These are phyloP conservation scores for Trichodelitschia bisporula DNA, from an alignment of 495 filamentous ascomycete genomes.

Conservation along the genomic window DNA sequence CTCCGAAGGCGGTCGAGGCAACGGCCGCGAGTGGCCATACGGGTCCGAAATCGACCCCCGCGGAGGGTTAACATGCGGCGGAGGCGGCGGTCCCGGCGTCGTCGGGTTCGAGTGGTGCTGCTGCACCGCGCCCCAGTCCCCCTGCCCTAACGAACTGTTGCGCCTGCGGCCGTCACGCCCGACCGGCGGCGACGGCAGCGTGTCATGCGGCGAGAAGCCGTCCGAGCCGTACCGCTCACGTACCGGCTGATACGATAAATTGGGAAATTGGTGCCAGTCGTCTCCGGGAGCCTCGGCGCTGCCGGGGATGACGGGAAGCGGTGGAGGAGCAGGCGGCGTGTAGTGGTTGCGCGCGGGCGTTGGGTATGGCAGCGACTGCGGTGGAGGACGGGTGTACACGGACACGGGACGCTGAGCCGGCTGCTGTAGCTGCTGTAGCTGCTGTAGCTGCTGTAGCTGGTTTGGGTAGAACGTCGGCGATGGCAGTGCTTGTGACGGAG, in stretches of 20 bases:
- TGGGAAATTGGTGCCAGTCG: constrained; percentile 3
- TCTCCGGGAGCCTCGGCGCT: constrained; percentile 1
- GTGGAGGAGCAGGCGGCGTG: constrained; percentile 9
- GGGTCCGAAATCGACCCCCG: constrained; percentile 26
- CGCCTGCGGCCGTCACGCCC: constrained; percentile 1
- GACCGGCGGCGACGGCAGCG: constrained; percentile 7
- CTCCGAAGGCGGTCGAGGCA: constrained; percentile 29
- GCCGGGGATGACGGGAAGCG: constrained; percentile 5
- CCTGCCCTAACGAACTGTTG: constrained; percentile 7
- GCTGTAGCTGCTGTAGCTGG: no score
- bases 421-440: not conserved
- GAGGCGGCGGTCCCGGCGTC: constrained; percentile 18
- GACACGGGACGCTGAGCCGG: not conserved
- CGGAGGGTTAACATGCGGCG: constrained; percentile 18
- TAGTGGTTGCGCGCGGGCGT: constrained; percentile 9
- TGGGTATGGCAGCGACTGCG: constrained; percentile 4
- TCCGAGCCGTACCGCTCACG: constrained; percentile 18
- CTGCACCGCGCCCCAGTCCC: constrained; percentile 14
- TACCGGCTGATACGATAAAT: constrained; percentile 20
- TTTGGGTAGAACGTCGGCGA: not conserved
- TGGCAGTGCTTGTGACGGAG: not conserved
- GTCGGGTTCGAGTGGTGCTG: constrained; percentile 16
- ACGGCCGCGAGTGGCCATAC: constrained; percentile 32
- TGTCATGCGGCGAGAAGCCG: constrained; percentile 7
- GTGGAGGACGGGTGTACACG: constrained; percentile 9